Conservation (phyloP, 208 protist species). For the Crithidia bombi region DNA sequence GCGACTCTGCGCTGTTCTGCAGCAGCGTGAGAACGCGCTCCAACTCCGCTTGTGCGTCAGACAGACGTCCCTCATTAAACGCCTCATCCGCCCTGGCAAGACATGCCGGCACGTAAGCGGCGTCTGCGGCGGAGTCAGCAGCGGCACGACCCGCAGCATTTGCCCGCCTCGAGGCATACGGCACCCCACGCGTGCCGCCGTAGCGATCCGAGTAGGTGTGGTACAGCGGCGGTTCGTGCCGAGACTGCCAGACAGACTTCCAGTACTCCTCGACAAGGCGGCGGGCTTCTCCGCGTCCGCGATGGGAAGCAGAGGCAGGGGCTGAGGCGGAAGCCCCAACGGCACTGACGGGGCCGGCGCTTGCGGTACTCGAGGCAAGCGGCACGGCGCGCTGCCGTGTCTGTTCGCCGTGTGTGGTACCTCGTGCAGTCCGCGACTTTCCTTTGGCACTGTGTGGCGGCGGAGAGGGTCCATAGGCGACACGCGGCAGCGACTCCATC, state of each 20-base stretch:
- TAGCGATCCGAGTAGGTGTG: conserved; percentile 81
- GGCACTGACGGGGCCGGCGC: background rate
- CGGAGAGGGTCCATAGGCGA: conserved; percentile 32
- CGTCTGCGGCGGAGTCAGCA: background rate
- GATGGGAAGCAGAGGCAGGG: background rate
- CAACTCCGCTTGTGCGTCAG: conserved; percentile 46
- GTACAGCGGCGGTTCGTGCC: conserved; percentile 70
- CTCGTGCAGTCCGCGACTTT: background rate
- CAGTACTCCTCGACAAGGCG: conserved; percentile 83
- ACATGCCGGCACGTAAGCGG: conserved; percentile 30
- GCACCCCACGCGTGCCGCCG: conserved; percentile 59
- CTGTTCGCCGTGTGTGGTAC: background rate
- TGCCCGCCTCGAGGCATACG: conserved; percentile 61
- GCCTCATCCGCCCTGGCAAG: conserved; percentile 39
- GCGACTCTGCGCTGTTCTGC: conserved; percentile 51
- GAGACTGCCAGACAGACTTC: conserved; percentile 53
- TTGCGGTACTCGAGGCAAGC: background rate
- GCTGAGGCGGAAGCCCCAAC: background rate
- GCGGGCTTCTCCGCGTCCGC: conserved; percentile 15
- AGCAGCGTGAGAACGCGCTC: conserved; percentile 66
- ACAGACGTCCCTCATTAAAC: conserved; percentile 46
- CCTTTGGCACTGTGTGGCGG: conserved; percentile 20
- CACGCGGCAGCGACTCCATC: conserved; percentile 28
- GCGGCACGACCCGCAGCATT: conserved; percentile 30
- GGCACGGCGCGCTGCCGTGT: conserved; percentile 5